Percentiles rank a stretch among this genome's conserved stretches.
These are phyloP conservation scores for Xanthoconium separans DNA, from an alignment of 1,284 basidiomycete genomes.

Conservation along the genomic window DNA sequence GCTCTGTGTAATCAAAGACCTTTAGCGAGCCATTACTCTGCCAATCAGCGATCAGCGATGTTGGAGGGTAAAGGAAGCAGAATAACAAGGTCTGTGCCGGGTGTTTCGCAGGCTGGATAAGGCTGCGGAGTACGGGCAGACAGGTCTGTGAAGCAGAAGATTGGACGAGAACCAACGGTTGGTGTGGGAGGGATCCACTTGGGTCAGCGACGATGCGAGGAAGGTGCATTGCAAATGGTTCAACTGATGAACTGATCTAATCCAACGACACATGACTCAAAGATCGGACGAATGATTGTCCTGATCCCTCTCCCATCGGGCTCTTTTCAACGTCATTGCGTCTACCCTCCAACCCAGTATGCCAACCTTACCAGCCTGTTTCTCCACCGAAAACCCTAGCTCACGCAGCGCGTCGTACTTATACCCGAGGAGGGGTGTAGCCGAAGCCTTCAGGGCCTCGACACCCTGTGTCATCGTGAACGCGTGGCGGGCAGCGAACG, in stretches of 20 bases:
- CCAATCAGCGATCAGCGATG: conserved; percentile 34
- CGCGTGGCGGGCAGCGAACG: conserved; percentile 54
- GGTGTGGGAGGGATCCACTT: conserved; percentile 31
- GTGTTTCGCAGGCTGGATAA: conserved; percentile 34
- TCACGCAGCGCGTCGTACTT: conserved; percentile 44
- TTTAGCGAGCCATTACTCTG: conserved; percentile 32
- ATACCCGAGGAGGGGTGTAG: conserved; percentile 55
- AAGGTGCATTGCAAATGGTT: conserved; percentile 20
- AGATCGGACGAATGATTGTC: conserved; percentile 5
- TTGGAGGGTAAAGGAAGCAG: conserved; percentile 58
- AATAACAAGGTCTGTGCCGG: conserved; percentile 48
- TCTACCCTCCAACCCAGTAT: conserved; percentile 53
- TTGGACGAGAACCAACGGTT: conserved; percentile 59
- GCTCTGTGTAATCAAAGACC: conserved; percentile 51
- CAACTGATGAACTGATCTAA: neutral
- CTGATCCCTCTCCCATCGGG: conserved; percentile 23
- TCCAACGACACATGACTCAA: conserved; percentile 6
- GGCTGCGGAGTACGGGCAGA: conserved; percentile 53
- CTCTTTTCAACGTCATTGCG: conserved; percentile 23
- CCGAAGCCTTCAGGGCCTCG: conserved; percentile 44
- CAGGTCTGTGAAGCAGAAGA: conserved; percentile 64
- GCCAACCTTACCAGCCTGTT: conserved; percentile 45
- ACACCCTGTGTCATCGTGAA: conserved; percentile 48
- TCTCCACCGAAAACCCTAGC: conserved; percentile 52
- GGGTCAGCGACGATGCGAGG: conserved; percentile 37